These are phyloP conservation scores for Moesziomyces parantarcticus DNA, from an alignment of 1,284 basidiomycete genomes.

Conservation along the genomic window DNA sequence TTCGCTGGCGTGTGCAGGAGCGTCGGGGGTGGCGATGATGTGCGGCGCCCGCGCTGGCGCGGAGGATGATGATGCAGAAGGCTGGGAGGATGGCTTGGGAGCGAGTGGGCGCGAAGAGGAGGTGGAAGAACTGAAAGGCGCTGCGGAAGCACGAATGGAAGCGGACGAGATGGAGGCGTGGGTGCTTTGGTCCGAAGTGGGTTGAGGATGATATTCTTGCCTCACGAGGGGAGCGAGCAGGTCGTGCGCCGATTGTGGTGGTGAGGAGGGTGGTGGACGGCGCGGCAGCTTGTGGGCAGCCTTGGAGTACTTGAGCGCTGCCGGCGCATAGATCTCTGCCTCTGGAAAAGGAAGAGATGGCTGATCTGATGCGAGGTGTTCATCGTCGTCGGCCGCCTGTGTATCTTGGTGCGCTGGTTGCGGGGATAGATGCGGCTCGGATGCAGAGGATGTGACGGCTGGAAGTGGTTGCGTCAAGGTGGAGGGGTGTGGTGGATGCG, in stretches of 20 bases:
- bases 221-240: conserved; percentile 22
- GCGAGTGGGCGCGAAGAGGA: conserved; percentile 5
- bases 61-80: conserved; percentile 7
- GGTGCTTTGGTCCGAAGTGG: not conserved
- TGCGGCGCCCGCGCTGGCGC: conserved; percentile 10
- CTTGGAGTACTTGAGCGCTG: conserved; percentile 50
- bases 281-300: conserved; percentile 25
- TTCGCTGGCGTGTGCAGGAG: conserved; percentile 29
- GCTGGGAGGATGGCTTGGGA: conserved; percentile 5
- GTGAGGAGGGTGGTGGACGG: too few species aligned
- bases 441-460: not conserved
- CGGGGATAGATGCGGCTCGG: not conserved
- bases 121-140: conserved; percentile 16
- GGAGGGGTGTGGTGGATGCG: not conserved
- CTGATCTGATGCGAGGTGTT: conserved; percentile 2
- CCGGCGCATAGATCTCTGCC: conserved; percentile 45
- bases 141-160: conserved; percentile 17
- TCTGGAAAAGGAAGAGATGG: conserved; percentile 31
- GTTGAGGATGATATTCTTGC: conserved; percentile 17
- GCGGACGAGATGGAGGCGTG: not conserved
- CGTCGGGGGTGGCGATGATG: conserved; percentile 26
- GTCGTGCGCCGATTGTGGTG: not conserved
- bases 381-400: not conserved
- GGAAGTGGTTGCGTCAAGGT: not conserved
- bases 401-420: not conserved